These are phyloP conservation scores for Geotrichum europaeum DNA, from an alignment of 1,139 yeast genomes.

Conservation along the genomic window DNA sequence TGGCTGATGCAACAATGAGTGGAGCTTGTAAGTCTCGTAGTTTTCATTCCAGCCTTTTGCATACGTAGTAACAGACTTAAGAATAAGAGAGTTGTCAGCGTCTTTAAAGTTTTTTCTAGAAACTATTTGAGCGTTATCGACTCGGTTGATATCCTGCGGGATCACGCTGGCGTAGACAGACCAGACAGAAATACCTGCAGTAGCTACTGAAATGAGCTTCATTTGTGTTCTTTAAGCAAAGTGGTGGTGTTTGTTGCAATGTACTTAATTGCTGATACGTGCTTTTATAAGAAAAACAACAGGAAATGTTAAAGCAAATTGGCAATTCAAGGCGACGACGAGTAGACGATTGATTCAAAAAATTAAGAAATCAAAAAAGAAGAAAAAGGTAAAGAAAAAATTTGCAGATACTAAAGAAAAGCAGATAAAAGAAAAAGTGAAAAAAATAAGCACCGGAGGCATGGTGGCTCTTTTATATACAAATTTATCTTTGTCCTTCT, in stretches of 20 bases:
- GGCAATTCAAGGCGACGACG: not conserved
- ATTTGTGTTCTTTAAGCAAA: not conserved
- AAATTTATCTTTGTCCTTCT: not conserved
- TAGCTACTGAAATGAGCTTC: not conserved
- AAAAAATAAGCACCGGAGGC: not conserved
- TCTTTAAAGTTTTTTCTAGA: not conserved
- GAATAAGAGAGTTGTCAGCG: not conserved
- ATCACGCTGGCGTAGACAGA: not conserved
- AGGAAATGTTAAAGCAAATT: not conserved
- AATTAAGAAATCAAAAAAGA: not conserved
- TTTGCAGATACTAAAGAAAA: not conserved
- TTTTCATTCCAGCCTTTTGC: slow-evolving; percentile 17
- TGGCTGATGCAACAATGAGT: slow-evolving; percentile 14
- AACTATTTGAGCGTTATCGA: not conserved
- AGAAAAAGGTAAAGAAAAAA: not conserved
- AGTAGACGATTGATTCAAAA: not conserved
- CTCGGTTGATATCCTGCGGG: not conserved
- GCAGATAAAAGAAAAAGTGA: not conserved
- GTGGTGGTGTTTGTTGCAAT: not conserved
- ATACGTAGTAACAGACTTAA: slow-evolving; percentile 10
- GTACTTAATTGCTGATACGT: not conserved
- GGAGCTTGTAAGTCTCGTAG: slow-evolving; percentile 12
- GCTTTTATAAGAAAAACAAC: not conserved
- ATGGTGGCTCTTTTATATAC: not conserved
- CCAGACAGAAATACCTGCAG: not conserved